Base-by-base conservation (phyloP, 805 yeast species). In the Lachancea sp. region DNA sequence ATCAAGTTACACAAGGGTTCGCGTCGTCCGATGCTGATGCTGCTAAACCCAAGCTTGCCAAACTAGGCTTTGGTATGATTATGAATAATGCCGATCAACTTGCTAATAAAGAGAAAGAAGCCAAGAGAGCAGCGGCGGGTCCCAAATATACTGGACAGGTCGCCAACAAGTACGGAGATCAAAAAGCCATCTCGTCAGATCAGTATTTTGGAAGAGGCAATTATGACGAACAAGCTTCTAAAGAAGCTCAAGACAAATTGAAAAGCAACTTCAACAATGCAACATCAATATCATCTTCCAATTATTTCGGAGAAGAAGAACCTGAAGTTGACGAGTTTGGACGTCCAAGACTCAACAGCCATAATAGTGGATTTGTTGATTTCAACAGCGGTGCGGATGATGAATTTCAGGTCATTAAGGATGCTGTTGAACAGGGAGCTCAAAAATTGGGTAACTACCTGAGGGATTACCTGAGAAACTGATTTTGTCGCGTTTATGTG, bases 181-280 rank as follows among this genome's bases (percentile, higher is more conserved):
- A 90, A 63, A 91, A 87, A 74, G 96, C 90, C 39, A 93, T 93
- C 51, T 93, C 98, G 0, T 90, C 97, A 1, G 98, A 93, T 67
- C 95, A 90, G 69, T 79, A 78, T 58, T 93, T 93, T 65, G 96
- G 96, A 16, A 81, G 95, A 59, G 91, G 90, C 36, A 70, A 80
- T 20, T 87, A 77, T 59, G 97, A 88, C 58, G 84, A 85, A 52
- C 73, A 72, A 2, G 85, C 86, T 33, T 83, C 83, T 45, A 74
- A 74, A 38, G 96, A 89, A 65, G 97, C 97, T 1, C 75, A 75
- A 51, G 60, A 77, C n/a, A 90, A 93, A 58, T 71, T 93, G 45
- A 88, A 82, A 63, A 70, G 82, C 3, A 49, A 49, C 36, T 93
- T 86, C 67, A 78, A 77, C 48, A 93, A 91, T 45, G 95, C 98